Conservation (phyloP, 1,284 basidiomycete species). For the Fistulinella cinereoalba region DNA sequence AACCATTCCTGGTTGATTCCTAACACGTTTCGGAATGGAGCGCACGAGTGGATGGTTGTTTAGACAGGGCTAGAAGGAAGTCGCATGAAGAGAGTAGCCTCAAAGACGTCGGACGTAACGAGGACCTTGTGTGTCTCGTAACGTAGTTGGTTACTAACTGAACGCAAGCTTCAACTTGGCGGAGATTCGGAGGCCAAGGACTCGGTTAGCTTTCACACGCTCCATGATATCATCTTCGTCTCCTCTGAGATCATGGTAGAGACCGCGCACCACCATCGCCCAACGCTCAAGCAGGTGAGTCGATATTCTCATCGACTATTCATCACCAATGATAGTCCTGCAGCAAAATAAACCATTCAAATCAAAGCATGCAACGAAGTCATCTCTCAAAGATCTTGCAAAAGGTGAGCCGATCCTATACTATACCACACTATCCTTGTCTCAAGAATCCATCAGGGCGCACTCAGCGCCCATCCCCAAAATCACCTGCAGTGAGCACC, state of each 20-base stretch:
- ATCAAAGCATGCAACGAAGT: conserved; percentile 85
- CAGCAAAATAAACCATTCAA: conserved; percentile 90
- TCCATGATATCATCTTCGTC: not conserved
- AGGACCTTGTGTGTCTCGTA: too few species aligned
- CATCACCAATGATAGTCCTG: not conserved
- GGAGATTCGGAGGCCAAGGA: too few species aligned
- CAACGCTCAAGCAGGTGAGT: conserved; percentile 81
- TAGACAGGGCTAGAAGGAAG: too few species aligned
- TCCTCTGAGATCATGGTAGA: conserved; percentile 36
- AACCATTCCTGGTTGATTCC: too few species aligned
- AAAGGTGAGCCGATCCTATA: conserved; percentile 55
- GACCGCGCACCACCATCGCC: conserved; percentile 72
- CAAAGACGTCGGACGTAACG: too few species aligned
- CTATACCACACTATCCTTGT: not conserved
- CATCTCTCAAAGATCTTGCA: conserved; percentile 72
- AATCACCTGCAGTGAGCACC: conserved; percentile 39
- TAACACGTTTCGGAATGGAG: too few species aligned
- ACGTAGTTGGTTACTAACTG: too few species aligned
- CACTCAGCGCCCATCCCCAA: conserved; percentile 51
- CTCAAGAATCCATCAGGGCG: conserved; percentile 43
- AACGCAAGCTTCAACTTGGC: too few species aligned
- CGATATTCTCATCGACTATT: not conserved
- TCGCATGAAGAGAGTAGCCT: too few species aligned
- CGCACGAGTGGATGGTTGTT: too few species aligned
- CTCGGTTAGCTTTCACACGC: not conserved